phyloP scores from a whole-genome alignment of 2,329 filamentous ascomycete genomes.

The Venturia effusa region DNA sequence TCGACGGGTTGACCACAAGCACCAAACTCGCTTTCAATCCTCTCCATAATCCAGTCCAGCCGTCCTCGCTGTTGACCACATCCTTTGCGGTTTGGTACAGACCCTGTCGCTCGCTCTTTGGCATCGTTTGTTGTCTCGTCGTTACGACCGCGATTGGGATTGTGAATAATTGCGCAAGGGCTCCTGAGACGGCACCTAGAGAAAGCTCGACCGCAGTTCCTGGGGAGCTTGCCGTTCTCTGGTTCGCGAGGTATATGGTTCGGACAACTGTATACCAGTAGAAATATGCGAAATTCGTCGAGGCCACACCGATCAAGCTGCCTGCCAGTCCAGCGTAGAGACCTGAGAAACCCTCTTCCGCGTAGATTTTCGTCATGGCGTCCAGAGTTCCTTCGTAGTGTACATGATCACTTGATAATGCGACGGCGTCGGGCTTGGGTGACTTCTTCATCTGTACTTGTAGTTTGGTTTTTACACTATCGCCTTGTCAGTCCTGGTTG shows the following conservation, averaged over 20 bases:
- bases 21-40: constrained; percentile 93
- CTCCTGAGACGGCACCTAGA: constrained; percentile 78
- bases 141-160: constrained; percentile 95
- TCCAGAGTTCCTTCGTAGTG: constrained; percentile 86
- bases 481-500: background rate
- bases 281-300: constrained; percentile 98
- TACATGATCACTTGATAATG: constrained; percentile 39
- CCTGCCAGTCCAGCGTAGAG: constrained; percentile 85
- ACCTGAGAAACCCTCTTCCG: constrained; percentile 67
- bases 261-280: constrained; percentile 96
- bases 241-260: constrained; percentile 58
- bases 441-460: constrained; percentile 69
- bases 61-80: constrained; percentile 83
- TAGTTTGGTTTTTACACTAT: constrained; percentile 85
- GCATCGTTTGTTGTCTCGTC: constrained; percentile 89
- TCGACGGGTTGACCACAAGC: constrained; percentile 88
- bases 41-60: constrained; percentile 80
- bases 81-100: constrained; percentile 80
- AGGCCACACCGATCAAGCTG: constrained; percentile 80
- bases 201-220: constrained; percentile 74
- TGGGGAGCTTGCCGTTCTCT: constrained; percentile 50
- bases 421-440: constrained; percentile 26
- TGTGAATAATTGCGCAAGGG: constrained; percentile 87
- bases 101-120: constrained; percentile 72
- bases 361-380: constrained; percentile 73